Base-by-base conservation (phyloP, 768 basidiomycete genomes). In the Rhodotorula taiwanensis region DNA sequence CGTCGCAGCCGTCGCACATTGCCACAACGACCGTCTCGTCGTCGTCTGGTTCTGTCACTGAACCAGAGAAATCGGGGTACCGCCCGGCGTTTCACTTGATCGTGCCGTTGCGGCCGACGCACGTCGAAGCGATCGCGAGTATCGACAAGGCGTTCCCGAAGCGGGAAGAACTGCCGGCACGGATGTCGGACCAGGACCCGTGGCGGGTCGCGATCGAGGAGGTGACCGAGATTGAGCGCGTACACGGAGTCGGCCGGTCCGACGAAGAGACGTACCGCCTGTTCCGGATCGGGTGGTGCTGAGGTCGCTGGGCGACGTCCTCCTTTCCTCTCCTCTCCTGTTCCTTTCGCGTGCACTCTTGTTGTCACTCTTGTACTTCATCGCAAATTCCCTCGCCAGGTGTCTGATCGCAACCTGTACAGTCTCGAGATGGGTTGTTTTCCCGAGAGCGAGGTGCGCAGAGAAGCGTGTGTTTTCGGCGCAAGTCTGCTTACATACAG, bases 51-150 rank as follows among this genome's bases (percentile, higher is more conserved):
- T 11, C 49, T 5, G 33, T 23, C 21, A 25, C 47, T n/a, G n/a
- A n/a, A n/a, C n/a, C n/a, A n/a, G n/a, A n/a, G n/a, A 15, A 5
- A 47, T 3, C 25, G 3, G 39, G 23, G 47, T 72, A 61, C 34
- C 58, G 53, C 53, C 83, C 84, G 2, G 78, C 83, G 5, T 87
- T 89, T 74, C 88, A 87, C 83, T 77, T 90, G 71, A 84, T 88
- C 67, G 82, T 88, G 42, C 83, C 88, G 0, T 71, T 86, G 49
- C 81, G 89, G 30, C 79, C 80, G 42, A 83, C 81, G 31, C 75
- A 76, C 61, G 53, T 52, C 30, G 28, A 85, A 83, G 63, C 78
- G 85, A 67, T 86, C 52, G 74, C 76, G 33, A 57, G 45, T 6
- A 60, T 70, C 42, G 42, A 58, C 15, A 28, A 45, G 6, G 69